Conservation (phyloP, 1,139 yeast species). For the Candida tropicalis region DNA sequence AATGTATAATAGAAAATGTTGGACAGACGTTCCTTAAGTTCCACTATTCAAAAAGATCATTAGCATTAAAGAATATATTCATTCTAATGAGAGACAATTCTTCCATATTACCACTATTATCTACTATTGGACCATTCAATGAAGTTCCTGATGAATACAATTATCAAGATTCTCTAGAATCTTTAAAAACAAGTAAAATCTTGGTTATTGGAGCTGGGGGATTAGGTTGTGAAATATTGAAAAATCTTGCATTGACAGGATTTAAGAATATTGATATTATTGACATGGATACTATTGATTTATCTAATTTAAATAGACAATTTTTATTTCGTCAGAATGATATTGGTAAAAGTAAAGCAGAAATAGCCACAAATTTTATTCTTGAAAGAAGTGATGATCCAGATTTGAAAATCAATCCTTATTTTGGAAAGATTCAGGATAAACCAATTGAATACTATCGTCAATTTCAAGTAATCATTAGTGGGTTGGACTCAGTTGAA, state of each 20-base stretch:
- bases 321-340: conserved; percentile 75
- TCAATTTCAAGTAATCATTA: conserved; percentile 72
- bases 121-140: conserved; percentile 42
- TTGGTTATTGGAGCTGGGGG: conserved; percentile 93
- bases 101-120: conserved; percentile 29
- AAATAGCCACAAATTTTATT: conserved; percentile 71
- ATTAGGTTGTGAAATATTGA: conserved; percentile 89
- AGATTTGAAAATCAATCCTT: conserved; percentile 53
- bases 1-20: too few species aligned
- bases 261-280: conserved; percentile 76
- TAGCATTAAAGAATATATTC: not conserved
- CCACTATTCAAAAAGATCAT: too few species aligned
- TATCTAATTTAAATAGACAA: conserved; percentile 88
- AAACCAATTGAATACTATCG: conserved; percentile 64
- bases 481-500: conserved; percentile 89
- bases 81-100: conserved; percentile 15
- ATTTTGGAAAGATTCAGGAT: conserved; percentile 74
- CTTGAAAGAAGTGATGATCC: conserved; percentile 44
- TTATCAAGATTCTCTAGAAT: conserved; percentile 24
- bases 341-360: conserved; percentile 81
- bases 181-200: conserved; percentile 36
- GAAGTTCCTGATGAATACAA: conserved; percentile 43
- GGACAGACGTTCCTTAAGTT: too few species aligned
- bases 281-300: conserved; percentile 94
- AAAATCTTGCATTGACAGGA: conserved; percentile 79